These are phyloP conservation scores for Pestalotiopsis sp. DNA, from an alignment of 2,329 filamentous ascomycete species.

Conservation along the genomic window DNA sequence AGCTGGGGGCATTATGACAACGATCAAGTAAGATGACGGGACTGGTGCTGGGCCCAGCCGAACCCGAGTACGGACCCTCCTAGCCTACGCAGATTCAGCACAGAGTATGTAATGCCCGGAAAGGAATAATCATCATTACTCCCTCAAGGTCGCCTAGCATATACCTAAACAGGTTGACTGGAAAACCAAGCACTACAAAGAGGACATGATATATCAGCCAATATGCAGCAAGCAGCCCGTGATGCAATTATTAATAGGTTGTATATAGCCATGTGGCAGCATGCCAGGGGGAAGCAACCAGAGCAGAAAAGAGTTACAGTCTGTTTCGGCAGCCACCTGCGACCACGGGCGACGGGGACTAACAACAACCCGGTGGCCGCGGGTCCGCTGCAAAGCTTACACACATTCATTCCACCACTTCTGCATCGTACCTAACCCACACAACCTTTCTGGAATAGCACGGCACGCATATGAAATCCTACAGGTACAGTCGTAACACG, in stretches of 20 bases:
- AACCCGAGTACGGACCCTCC: not conserved
- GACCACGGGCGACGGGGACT: constrained; percentile 1
- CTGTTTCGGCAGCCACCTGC: not conserved
- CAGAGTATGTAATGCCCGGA: no score
- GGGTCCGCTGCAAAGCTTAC: not conserved
- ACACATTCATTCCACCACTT: not conserved
- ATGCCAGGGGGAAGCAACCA: not conserved
- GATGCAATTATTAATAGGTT: not conserved
- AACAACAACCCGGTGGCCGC: not conserved
- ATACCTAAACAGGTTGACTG: not conserved
- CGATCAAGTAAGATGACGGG: not conserved
- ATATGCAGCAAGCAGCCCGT: not conserved
- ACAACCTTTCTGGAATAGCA: not conserved
- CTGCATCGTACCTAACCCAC: not conserved
- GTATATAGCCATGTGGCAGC: not conserved
- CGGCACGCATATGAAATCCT: not conserved
- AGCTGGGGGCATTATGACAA: no score
- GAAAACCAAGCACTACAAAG: not conserved
- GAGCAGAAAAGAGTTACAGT: not conserved
- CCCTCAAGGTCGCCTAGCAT: not conserved
- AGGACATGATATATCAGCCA: not conserved
- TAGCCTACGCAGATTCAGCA: not conserved
- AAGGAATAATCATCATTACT: not conserved
- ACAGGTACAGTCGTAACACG: not conserved
- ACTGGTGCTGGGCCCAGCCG: not conserved